Evolutionary conservation across 1,139 yeast species (phyloP).

Genomic region (Torulaspora globosa): DNA sequence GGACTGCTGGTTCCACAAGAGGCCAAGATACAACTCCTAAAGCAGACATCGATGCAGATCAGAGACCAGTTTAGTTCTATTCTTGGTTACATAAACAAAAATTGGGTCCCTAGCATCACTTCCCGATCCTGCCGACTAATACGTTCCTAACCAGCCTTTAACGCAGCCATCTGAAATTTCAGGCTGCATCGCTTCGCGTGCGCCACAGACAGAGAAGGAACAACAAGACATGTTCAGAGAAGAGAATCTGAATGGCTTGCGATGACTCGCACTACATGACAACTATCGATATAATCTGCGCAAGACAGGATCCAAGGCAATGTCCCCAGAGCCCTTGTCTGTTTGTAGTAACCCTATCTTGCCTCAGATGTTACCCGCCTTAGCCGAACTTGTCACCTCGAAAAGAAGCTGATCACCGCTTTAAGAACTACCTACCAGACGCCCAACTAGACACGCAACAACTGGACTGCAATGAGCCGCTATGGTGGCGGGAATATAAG

Average conservation of each 20-base stretch:
- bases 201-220: neutral
- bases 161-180: slow-evolving; percentile 7
- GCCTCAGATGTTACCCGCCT: too few relatives aligned
- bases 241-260: slow-evolving; percentile 1
- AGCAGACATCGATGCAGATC: slow-evolving; percentile 8
- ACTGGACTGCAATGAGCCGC: slow-evolving; percentile 10
- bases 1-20: slow-evolving; percentile 11
- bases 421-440: neutral
- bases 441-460: neutral
- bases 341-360: too few relatives aligned
- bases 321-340: too few relatives aligned
- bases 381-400: too few relatives aligned
- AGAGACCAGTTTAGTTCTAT: slow-evolving; percentile 3
- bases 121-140: neutral
- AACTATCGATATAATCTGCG: neutral
- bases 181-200: slow-evolving; percentile 5
- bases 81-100: slow-evolving; percentile 5
- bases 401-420: neutral
- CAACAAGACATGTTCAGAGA: neutral
- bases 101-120: neutral
- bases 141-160: slow-evolving; percentile 3
- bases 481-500: slow-evolving; percentile 8
- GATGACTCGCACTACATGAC: neutral
- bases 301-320: neutral
- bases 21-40: neutral